Evolutionary conservation across 2,329 filamentous ascomycete species (phyloP).

Genomic region (Scedosporium aurantiacum): DNA sequence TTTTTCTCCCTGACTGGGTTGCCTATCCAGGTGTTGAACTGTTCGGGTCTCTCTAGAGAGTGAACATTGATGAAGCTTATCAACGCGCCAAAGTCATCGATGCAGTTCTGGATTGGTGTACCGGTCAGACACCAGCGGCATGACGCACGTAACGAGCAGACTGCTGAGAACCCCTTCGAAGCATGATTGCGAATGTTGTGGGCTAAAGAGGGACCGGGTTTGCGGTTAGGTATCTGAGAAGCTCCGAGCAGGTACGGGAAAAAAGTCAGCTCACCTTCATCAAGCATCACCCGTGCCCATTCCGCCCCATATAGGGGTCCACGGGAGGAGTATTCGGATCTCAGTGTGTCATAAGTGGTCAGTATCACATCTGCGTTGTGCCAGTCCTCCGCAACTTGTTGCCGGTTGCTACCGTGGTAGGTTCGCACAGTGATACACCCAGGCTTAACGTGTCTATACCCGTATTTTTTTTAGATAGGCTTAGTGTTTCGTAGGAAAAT

Average conservation of each 20-base stretch:
- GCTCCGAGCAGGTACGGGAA: not conserved
- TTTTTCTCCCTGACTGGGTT: conserved; percentile 22
- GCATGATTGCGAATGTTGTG: conserved; percentile 38
- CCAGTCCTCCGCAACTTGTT: not conserved
- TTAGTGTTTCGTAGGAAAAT: too few species aligned
- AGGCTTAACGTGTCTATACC: not conserved
- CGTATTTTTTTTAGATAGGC: not conserved
- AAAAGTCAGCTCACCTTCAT: conserved; percentile 28
- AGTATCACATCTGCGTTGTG: not conserved
- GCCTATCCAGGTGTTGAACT: conserved; percentile 33
- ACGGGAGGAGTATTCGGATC: not conserved
- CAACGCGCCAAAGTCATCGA: conserved; percentile 40
- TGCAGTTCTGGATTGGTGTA: conserved; percentile 41
- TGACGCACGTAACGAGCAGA: conserved; percentile 26
- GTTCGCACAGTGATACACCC: not conserved
- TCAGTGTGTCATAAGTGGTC: not conserved
- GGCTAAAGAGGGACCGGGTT: conserved; percentile 19
- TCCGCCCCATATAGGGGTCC: conserved; percentile 20
- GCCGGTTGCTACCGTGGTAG: not conserved
- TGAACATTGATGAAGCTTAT: conserved; percentile 34
- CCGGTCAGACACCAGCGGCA: conserved; percentile 42
- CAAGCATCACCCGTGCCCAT: conserved; percentile 32
- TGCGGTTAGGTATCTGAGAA: too few species aligned
- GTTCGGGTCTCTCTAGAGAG: conserved; percentile 27
- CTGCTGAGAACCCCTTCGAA: conserved; percentile 32